Evolutionary conservation across 208 protist genomes (phyloP), one percentile per base, ranked within the genome.

Genomic region (Herpetomonas tarakana): DNA sequence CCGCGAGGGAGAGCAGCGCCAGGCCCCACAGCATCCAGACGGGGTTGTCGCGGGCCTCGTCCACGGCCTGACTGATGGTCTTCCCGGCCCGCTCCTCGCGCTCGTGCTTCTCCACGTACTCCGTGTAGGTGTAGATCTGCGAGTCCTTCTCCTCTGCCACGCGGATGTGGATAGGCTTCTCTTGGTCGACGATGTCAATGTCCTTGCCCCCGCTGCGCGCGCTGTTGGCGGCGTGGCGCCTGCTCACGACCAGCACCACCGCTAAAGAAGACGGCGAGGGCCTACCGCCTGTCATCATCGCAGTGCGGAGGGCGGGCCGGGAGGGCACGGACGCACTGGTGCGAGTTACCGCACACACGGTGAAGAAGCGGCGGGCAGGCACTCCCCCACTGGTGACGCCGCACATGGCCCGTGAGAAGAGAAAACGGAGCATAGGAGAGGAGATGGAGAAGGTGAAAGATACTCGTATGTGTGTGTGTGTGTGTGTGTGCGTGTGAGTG

Each of bases 21-120:
- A 93, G 74, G 0, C 65, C 79, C 81, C 82, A 93, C 35, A 93
- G 52, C 82, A 93, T 79, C 83, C 86, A 93, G 14, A 70, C 64
- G 16, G 86, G 86, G 64, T 90, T 93, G 47, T 93, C 86, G 27
- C 72, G 68, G 27, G 70, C 75, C 49, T 90, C 82, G 46, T 71
- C 70, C 6, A 93, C n/a, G 1, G 76, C 56, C 52, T 86, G 58
- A n/a, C 70, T 55, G 18, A 90, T 56, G 3, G 74, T 70, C 29
- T 63, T 50, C 2, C 57, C 62, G 12, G 82, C 73, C 18, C 72
- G 69, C 45, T 81, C 55, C 47, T 81, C 72, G 30, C 63, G 53
- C 63, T 90, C 86, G 11, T 89, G 71, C 52, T 74, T 68, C 54
- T 93, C 86, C 3, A 93, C 63, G 68, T 90, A 93, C 58, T 93